Evolutionary conservation across 768 basidiomycete genomes (phyloP), one percentile per base, ranked within the genome.

Genomic region (Dentipellis fragilis): DNA sequence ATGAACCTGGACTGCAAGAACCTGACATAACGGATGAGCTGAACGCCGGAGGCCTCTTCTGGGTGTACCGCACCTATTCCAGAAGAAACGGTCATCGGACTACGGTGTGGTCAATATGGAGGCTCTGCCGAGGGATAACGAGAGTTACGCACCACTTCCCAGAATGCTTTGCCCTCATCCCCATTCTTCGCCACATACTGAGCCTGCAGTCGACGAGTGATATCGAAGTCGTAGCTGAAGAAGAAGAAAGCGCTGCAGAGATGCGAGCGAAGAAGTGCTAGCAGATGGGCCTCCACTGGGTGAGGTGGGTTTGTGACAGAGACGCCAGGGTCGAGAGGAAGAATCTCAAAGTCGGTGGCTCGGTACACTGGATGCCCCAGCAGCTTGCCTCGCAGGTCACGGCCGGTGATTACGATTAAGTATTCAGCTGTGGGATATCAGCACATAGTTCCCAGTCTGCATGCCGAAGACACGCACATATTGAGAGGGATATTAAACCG

Each of bases 81-180:
- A 99, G 71, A 98, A 98, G 72, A 99, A 99, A 59, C 94, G 80
- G 65, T 96, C 93, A 61, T 99, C 96, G 39, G 85, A 87, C 86
- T 94, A 63, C 14, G 58, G 56, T 23, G 49, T 36, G 23, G 34
- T 29, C 40, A 37, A 42, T 54, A 38, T 19, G 10, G 42, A 17
- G 23, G 3, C 23, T 49, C 12, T 8, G 12, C 49, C 51, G 51
- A 21, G 47, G 50, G 37, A 40, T 47, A 35, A n/a, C 46, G 39
- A 19, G 35, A 39, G 4, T n/a, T 1, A 12, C 81, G 54, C 66
- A 90, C 92, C 69, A 80, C 76, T 72, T 91, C 81, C 88, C 87
- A 94, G 49, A 89, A 72, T 10, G 84, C 73, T 65, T 72, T 84
- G 21, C 71, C 74, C 22, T 69, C 69, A 39, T 81, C 79, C 36